Evolutionary conservation across 306 rosid genomes (phyloP), one percentile per base, ranked within the genome.

Genomic region (Cicer bijugum): DNA sequence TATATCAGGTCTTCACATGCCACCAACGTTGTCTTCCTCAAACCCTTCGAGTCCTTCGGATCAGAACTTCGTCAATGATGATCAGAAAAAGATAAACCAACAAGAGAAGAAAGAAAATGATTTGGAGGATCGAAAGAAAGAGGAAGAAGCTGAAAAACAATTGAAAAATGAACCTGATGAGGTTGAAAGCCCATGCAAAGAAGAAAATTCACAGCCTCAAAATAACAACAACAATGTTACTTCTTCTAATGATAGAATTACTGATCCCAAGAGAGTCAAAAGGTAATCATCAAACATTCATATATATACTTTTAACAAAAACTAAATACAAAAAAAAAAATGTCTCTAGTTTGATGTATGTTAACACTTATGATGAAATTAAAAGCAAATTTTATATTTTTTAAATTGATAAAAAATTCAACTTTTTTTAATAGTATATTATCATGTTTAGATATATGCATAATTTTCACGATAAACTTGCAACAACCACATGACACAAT

Each of bases 221-320:
- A 77, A 17, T 62, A 45, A 75, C 69, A 75, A 79, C 7, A 72
- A 83, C 4, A 44, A 70, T 7, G 9, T 20, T 0, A 44, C 28
- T 47, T 14, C 76, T 15, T 74, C 87, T 71, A 68, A 56, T 37
- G 95, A 89, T 16, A 76, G 81, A 62, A 90, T 90, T 53, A 80
- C 89, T 14, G 99, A 95, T 43, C 97, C 97, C 5, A 95, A 95
- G 81, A 84, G 97, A 84, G 97, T 95, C 42, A 95, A 91, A 84
- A 90, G 99, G 99, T 84, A 80, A 35, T 75, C 14, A 35, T 39
- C 20, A 9, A 15, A n/a, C 63, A 55, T 28, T 28, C 35, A 28
- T 28, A 28, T 28, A 23, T 23, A 28, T 28, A 4, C 35, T 28
- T 3, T 28, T 28, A 28, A 28, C 35, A 28, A 28, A 28, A 28